These are phyloP conservation scores for Trichaptum fuscoviolaceum DNA, from an alignment of 768 basidiomycete species.

Conservation along the genomic window DNA sequence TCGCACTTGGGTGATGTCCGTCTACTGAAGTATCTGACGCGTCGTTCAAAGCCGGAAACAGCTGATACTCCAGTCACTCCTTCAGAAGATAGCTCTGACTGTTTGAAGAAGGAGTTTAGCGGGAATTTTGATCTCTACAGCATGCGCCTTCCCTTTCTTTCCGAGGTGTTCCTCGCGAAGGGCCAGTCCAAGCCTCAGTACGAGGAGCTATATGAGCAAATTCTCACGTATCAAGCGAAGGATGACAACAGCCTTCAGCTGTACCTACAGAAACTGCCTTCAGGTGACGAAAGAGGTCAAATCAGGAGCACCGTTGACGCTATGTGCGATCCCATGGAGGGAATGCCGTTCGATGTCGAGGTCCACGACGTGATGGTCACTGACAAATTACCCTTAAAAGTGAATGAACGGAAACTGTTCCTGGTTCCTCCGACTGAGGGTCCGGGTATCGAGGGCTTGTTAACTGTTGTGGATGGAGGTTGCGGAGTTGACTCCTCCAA, in stretches of 20 bases:
- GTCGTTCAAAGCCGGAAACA: too few species aligned
- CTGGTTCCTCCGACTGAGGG: slow-evolving; percentile 18
- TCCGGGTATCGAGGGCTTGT: slow-evolving; percentile 25
- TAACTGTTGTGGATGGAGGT: slow-evolving; percentile 16
- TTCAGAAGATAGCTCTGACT: background rate
- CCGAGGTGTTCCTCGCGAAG: slow-evolving; percentile 26
- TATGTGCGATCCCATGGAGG: slow-evolving; percentile 30
- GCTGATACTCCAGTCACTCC: background rate
- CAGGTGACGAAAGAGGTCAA: slow-evolving; percentile 5
- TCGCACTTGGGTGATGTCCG: too few species aligned
- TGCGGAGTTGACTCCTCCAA: slow-evolving; percentile 31
- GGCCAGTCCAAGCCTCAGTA: slow-evolving; percentile 24
- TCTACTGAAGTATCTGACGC: too few species aligned
- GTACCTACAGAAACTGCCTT: slow-evolving; percentile 19
- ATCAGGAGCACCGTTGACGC: slow-evolving; percentile 1
- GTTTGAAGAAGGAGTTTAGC: background rate
- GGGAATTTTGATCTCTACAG: slow-evolving; percentile 37
- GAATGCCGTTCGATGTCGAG: slow-evolving; percentile 28
- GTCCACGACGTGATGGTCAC: slow-evolving; percentile 22
- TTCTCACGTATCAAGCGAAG: slow-evolving; percentile 33
- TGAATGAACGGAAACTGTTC: slow-evolving; percentile 23
- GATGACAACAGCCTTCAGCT: slow-evolving; percentile 32
- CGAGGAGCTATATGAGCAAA: slow-evolving; percentile 28
- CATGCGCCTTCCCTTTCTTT: slow-evolving; percentile 33
- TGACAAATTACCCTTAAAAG: slow-evolving; percentile 23